Percentiles rank a stretch among this genome's conserved stretches.
phyloP scores from a whole-genome alignment of 2,329 filamentous ascomycete genomes.

The Leptographium galeiforme region DNA sequence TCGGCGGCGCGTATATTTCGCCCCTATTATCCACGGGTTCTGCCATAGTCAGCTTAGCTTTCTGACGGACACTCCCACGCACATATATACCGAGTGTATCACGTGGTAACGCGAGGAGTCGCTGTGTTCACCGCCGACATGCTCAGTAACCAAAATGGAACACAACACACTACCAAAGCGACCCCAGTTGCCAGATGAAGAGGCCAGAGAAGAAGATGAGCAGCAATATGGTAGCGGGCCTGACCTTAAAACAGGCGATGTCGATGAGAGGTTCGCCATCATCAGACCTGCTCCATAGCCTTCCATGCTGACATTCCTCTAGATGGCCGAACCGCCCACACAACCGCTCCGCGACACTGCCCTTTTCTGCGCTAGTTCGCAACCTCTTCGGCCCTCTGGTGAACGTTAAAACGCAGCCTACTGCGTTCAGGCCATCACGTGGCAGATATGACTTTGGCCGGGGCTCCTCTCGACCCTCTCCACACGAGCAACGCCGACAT shows the following conservation, averaged over 20 bases:
- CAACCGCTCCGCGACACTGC: conserved; percentile 67
- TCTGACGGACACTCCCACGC: no score
- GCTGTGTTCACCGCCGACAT: neutral
- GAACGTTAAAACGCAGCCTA: conserved; percentile 66
- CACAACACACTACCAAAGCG: neutral
- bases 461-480: conserved; percentile 44
- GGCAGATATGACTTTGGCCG: conserved; percentile 42
- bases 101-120: neutral
- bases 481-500: conserved; percentile 64
- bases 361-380: conserved; percentile 67
- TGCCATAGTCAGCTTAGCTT: no score
- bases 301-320: neutral
- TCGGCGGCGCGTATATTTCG: no score
- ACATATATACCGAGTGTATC: no score
- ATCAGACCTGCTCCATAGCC: neutral
- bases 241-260: conserved; percentile 24
- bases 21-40: no score
- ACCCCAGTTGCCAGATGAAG: conserved; percentile 13
- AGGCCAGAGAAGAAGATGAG: conserved; percentile 34
- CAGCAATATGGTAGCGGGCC: conserved; percentile 32
- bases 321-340: conserved; percentile 72
- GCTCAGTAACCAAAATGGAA: neutral
- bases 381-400: conserved; percentile 68
- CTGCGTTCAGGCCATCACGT: conserved; percentile 37
- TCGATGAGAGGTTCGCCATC: conserved; percentile 22